Percentiles rank a stretch among this genome's conserved stretches.
These are phyloP conservation scores for Coniella vitis DNA, from an alignment of 2,329 filamentous ascomycete genomes.

Conservation along the genomic window DNA sequence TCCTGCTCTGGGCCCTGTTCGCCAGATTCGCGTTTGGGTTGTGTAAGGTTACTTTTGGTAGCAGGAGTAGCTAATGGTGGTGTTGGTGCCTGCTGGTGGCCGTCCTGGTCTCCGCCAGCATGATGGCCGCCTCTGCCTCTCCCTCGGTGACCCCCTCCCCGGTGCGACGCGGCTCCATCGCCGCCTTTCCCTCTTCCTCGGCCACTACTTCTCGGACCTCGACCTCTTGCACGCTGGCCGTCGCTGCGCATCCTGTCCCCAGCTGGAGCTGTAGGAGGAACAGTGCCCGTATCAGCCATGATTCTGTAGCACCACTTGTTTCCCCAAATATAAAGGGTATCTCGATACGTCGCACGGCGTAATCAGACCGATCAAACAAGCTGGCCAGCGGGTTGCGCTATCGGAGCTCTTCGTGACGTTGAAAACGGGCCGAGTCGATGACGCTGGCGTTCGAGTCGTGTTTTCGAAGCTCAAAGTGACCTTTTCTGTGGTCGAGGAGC, in stretches of 20 bases:
- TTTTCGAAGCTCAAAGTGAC: too few relatives aligned
- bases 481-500: too few relatives aligned
- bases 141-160: conserved; percentile 28
- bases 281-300: conserved; percentile 13
- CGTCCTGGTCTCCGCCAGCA: too few relatives aligned
- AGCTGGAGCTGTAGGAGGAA: conserved; percentile 18
- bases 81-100: too few relatives aligned
- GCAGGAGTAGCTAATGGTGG: conserved; percentile 2
- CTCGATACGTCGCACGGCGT: background rate
- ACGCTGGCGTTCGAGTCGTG: too few relatives aligned
- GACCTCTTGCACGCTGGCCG: conserved; percentile 32
- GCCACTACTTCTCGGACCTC: conserved; percentile 36
- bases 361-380: background rate
- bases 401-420: too few relatives aligned
- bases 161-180: conserved; percentile 26
- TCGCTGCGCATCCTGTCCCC: conserved; percentile 24
- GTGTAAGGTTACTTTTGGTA: conserved; percentile 10
- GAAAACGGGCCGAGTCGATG: too few relatives aligned
- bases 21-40: conserved; percentile 8
- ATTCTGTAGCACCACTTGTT: too few relatives aligned
- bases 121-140: conserved; percentile 24
- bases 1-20: background rate
- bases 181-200: conserved; percentile 30
- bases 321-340: too few relatives aligned
- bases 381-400: too few relatives aligned